A percentile compares a stretch with the other conserved stretches of the same genome.
phyloP scores from a whole-genome alignment of 2,329 filamentous ascomycete genomes.

The Emergomyces africanus region DNA sequence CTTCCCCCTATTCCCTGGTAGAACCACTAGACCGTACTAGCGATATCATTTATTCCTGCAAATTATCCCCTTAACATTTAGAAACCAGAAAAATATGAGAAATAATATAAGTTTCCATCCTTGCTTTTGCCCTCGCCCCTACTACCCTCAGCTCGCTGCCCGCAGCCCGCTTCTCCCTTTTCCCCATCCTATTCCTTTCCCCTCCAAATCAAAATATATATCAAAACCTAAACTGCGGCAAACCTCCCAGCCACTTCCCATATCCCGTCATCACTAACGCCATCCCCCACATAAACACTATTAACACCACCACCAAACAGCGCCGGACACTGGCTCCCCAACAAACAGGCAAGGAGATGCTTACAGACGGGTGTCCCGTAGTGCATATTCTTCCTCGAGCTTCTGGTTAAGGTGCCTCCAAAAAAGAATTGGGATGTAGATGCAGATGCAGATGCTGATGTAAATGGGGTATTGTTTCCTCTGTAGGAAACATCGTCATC shows the following conservation, averaged over 20 bases:
- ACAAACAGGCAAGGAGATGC: constrained; percentile 55
- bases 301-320: constrained; percentile 46
- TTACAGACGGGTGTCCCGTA: background rate
- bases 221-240: constrained; percentile 14
- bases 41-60: too few relatives aligned
- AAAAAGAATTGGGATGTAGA: constrained; percentile 17
- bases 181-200: background rate
- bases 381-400: background rate
- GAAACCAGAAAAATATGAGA: too few relatives aligned
- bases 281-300: constrained; percentile 38
- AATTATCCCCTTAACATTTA: too few relatives aligned
- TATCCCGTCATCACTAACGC: background rate
- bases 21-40: too few relatives aligned
- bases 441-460: background rate
- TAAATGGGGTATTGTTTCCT: background rate
- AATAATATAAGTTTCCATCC: background rate
- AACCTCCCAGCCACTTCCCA: constrained; percentile 64
- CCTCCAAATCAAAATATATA: background rate
- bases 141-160: too few relatives aligned
- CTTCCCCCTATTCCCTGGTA: too few relatives aligned
- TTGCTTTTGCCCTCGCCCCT: background rate
- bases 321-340: constrained; percentile 52
- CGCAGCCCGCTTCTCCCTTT: background rate
- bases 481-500: constrained; percentile 6
- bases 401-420: constrained; percentile 23